Evolutionary conservation across 23 red algal genomes (phyloP).

Genomic region (Gracilaria domingensis): DNA sequence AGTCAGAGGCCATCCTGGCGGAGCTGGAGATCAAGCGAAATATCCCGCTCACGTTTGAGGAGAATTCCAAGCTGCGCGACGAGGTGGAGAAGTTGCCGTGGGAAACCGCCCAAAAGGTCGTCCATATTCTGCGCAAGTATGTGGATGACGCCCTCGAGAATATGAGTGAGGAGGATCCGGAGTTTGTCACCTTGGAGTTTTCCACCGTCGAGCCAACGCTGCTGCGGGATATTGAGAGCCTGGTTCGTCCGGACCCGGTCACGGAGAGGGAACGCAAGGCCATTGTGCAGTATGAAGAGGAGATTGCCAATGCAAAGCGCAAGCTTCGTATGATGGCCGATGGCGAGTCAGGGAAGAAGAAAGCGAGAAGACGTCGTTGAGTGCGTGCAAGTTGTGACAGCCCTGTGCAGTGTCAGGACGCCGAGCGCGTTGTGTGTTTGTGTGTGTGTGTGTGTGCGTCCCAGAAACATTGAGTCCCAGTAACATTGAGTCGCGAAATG

Average conservation of each 20-base stretch:
- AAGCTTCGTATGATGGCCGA: constrained; percentile 42
- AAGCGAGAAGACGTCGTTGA: constrained; percentile 51
- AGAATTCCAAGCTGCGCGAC: constrained; percentile 60
- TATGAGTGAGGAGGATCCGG: constrained; percentile 51
- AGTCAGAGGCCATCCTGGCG: constrained; percentile 21
- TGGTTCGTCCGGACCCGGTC: constrained; percentile 48
- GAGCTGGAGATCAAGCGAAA: constrained; percentile 48
- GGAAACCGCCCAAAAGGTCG: constrained; percentile 53
- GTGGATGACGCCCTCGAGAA: constrained; percentile 58
- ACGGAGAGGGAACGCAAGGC: constrained; percentile 26
- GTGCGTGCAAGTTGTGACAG: neutral
- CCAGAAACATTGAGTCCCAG: neutral
- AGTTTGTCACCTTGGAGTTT: constrained; percentile 65
- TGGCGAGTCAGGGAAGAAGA: constrained; percentile 48
- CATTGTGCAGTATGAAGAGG: constrained; percentile 36
- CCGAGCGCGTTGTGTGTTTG: neutral
- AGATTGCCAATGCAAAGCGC: constrained; percentile 34
- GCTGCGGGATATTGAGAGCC: constrained; percentile 59
- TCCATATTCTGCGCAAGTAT: constrained; percentile 65
- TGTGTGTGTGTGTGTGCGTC: too few relatives aligned
- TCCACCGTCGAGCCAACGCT: constrained; percentile 59
- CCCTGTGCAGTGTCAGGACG: neutral
- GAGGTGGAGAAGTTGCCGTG: constrained; percentile 61
- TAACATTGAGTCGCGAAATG: neutral
- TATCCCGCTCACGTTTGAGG: constrained; percentile 50